Evolutionary conservation across 352 stramenopile species (phyloP).

Genomic region (Globisporangium radiosum): DNA sequence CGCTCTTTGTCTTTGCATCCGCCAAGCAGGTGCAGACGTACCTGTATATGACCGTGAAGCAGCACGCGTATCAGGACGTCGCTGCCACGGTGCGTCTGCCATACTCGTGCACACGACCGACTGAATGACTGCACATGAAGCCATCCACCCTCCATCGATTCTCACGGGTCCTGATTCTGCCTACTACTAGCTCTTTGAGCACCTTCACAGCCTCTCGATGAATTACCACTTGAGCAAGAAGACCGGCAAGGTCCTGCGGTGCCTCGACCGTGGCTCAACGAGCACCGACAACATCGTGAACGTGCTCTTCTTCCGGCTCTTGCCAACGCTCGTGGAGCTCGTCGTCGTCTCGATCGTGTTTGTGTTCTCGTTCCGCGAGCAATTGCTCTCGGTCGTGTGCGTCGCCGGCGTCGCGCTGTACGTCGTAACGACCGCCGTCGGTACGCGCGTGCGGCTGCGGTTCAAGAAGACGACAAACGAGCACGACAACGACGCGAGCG

Average conservation of each 20-base stretch:
- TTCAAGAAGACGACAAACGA: conserved; percentile 93
- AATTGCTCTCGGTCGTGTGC: conserved; percentile 76
- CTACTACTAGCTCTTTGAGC: conserved; percentile 74
- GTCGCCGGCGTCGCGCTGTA: conserved; percentile 93
- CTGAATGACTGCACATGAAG: neutral
- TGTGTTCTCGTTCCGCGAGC: conserved; percentile 89
- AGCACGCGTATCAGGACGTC: conserved; percentile 95
- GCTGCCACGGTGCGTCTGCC: conserved; percentile 57
- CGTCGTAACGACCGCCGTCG: conserved; percentile 85
- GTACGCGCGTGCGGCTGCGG: conserved; percentile 52
- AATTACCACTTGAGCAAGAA: conserved; percentile 98
- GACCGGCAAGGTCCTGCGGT: conserved; percentile 93
- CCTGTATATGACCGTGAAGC: conserved; percentile 92
- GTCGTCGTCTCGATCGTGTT: conserved; percentile 90
- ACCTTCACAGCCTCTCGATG: conserved; percentile 93
- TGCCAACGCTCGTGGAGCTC: conserved; percentile 93
- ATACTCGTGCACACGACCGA: neutral
- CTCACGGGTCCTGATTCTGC: neutral
- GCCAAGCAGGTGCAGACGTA: conserved; percentile 94
- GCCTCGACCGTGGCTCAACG: conserved; percentile 80
- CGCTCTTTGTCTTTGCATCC: conserved; percentile 62
- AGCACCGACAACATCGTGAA: conserved; percentile 93
- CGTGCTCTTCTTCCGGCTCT: conserved; percentile 94
- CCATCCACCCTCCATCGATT: neutral
- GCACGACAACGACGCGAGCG: conserved; percentile 95